phyloP scores from a whole-genome alignment of 1,139 yeast genomes.

The Saccharomyces hybrid region DNA sequence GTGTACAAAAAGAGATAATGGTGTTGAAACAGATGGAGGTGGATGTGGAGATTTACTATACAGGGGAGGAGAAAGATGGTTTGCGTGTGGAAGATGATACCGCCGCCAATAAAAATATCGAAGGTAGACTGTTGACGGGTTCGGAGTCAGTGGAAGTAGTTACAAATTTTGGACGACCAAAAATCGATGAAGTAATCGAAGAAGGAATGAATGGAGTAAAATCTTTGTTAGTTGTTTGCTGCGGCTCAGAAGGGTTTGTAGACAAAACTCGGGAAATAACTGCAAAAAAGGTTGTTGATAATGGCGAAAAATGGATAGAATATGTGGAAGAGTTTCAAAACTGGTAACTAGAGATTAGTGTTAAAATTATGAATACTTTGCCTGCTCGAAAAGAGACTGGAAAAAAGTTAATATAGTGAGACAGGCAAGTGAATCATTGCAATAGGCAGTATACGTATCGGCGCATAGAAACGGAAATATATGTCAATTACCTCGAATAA shows the following conservation, averaged over 20 bases:
- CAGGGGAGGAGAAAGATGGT: background rate
- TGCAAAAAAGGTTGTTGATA: slow-evolving; percentile 19
- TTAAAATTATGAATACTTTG: background rate
- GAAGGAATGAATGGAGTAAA: slow-evolving; percentile 2
- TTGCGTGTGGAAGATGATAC: background rate
- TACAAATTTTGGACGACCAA: slow-evolving; percentile 41
- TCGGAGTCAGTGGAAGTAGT: background rate
- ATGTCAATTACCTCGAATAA: background rate
- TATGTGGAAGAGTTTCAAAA: slow-evolving; percentile 26
- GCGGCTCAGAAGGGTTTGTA: slow-evolving; percentile 49
- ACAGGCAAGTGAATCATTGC: background rate
- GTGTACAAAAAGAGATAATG: slow-evolving; percentile 1
- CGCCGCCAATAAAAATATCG: background rate
- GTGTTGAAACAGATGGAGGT: background rate
- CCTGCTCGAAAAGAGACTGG: background rate
- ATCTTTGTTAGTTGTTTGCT: slow-evolving; percentile 40
- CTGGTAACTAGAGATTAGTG: slow-evolving; percentile 12
- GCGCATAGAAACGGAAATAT: background rate
- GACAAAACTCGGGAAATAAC: slow-evolving; percentile 41
- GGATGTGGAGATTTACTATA: background rate
- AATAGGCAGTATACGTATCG: background rate
- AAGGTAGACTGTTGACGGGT: background rate
- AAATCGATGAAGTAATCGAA: slow-evolving; percentile 35
- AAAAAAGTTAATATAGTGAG: too few species aligned
- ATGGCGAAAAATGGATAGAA: slow-evolving; percentile 15